Evolutionary conservation across 805 yeast species (phyloP).

Genomic region (Suhomyces canberraensis): DNA sequence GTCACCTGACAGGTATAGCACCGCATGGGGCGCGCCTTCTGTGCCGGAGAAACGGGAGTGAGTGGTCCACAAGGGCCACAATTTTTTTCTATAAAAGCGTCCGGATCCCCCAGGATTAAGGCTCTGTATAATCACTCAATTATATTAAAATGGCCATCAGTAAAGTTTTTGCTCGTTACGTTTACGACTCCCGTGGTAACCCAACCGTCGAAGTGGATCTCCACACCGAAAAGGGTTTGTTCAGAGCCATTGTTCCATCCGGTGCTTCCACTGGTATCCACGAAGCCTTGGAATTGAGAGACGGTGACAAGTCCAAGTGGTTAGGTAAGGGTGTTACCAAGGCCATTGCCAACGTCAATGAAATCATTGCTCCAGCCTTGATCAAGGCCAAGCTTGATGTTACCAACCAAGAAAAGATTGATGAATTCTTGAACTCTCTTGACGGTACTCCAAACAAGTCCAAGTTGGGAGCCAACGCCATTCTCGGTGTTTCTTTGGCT

Average conservation of each 20-base stretch:
- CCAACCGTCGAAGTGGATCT: conserved; percentile 99
- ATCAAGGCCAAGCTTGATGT: conserved; percentile 78
- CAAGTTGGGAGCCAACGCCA: conserved; percentile 98
- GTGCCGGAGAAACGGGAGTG: conserved; percentile 23
- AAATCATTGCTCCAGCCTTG: conserved; percentile 91
- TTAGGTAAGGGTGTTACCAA: conserved; percentile 97
- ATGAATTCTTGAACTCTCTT: conserved; percentile 76
- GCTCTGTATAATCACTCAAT: conserved; percentile 3
- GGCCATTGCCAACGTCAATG: conserved; percentile 96
- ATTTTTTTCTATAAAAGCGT: conserved; percentile 5
- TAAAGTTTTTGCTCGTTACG: conserved; percentile 91
- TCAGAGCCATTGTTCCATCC: conserved; percentile 98
- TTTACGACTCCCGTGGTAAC: conserved; percentile 99
- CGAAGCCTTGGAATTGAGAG: conserved; percentile 98
- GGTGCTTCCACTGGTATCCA: conserved; percentile 99
- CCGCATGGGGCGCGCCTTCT: neutral
- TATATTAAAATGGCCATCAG: conserved; percentile 68
- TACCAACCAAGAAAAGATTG: conserved; percentile 81
- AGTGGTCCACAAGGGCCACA: conserved; percentile 19
- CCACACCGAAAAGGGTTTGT: conserved; percentile 86
- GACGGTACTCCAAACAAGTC: conserved; percentile 98
- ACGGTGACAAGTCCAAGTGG: conserved; percentile 97
- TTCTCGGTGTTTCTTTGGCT: conserved; percentile 96
- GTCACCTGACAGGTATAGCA: neutral
- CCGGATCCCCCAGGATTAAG: neutral